Conservation (phyloP, 1,139 yeast genomes). For the Maudiozyma humilis region DNA sequence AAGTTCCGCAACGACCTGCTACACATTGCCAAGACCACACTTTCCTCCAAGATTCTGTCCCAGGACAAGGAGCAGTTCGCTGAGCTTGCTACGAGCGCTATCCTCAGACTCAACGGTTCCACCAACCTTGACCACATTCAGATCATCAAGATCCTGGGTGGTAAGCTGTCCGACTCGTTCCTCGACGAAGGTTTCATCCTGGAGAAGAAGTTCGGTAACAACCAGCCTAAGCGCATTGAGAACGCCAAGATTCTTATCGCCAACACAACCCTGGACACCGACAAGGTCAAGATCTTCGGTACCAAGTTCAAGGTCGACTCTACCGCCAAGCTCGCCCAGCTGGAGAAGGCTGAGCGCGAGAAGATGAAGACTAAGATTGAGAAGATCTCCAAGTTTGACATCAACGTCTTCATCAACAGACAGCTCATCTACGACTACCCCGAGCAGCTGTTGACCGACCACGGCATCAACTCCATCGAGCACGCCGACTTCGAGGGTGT, state of each 20-base stretch:
- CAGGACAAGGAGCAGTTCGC: constrained; percentile 91
- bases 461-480: constrained; percentile 84
- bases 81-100: constrained; percentile 87
- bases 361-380: constrained; percentile 89
- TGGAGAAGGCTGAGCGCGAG: constrained; percentile 89
- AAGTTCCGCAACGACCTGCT: constrained; percentile 69
- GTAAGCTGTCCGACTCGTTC: constrained; percentile 83
- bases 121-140: constrained; percentile 94
- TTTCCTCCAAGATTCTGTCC: constrained; percentile 86
- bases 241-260: constrained; percentile 87
- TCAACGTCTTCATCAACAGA: constrained; percentile 87
- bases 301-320: constrained; percentile 96
- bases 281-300: constrained; percentile 93
- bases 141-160: constrained; percentile 88
- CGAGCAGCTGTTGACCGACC: constrained; percentile 84
- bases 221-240: constrained; percentile 79
- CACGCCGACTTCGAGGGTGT: constrained; percentile 99
- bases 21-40: constrained; percentile 85
- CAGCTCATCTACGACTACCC: constrained; percentile 97
- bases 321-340: constrained; percentile 86
- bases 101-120: constrained; percentile 81
- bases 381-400: constrained; percentile 72
- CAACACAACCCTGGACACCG: constrained; percentile 95
- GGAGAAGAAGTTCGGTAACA: constrained; percentile 85
- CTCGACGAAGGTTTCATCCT: constrained; percentile 92